Conservation (phyloP, 768 basidiomycete genomes). For the Podaxis sp. region DNA sequence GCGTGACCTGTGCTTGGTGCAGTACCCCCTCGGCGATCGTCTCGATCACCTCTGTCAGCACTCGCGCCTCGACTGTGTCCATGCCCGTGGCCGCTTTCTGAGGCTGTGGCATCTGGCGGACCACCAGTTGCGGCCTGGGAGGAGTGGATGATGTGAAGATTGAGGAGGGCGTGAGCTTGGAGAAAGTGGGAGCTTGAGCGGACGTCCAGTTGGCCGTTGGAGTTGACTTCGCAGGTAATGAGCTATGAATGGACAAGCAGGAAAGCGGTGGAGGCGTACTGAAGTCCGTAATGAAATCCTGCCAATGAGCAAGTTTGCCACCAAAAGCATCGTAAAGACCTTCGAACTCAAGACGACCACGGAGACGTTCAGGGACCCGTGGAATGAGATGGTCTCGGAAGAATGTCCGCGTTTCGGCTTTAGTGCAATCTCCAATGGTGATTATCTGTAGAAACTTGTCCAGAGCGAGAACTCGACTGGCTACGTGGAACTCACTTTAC, state of each 20-base stretch:
- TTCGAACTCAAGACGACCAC: slow-evolving; percentile 62
- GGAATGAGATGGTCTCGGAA: slow-evolving; percentile 65
- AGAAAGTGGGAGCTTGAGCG: slow-evolving; percentile 69
- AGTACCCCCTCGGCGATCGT: slow-evolving; percentile 24
- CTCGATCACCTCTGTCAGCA: slow-evolving; percentile 7
- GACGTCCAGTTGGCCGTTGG: slow-evolving; percentile 59
- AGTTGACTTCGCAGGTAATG: slow-evolving; percentile 53
- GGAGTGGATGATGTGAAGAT: slow-evolving; percentile 86
- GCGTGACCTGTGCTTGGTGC: slow-evolving; percentile 23
- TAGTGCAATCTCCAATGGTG: slow-evolving; percentile 78
- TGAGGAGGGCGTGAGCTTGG: slow-evolving; percentile 80
- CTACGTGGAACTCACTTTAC: slow-evolving; percentile 50
- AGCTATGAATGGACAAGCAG: not conserved
- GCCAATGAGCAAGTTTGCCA: slow-evolving; percentile 82
- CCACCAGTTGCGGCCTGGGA: slow-evolving; percentile 52
- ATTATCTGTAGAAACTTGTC: slow-evolving; percentile 48
- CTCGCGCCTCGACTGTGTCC: slow-evolving; percentile 8
- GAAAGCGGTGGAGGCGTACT: slow-evolving; percentile 36
- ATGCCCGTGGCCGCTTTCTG: slow-evolving; percentile 18
- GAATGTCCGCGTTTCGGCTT: slow-evolving; percentile 65
- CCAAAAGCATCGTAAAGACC: slow-evolving; percentile 77
- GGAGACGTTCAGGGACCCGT: slow-evolving; percentile 66
- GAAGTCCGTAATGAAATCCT: slow-evolving; percentile 77
- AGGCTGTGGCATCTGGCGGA: slow-evolving; percentile 23
- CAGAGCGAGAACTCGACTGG: not conserved